Percentiles rank a stretch among this genome's conserved stretches.
Evolutionary conservation across 1,139 yeast genomes (phyloP).

Genomic region (Debaryomycetaceae sp.): DNA sequence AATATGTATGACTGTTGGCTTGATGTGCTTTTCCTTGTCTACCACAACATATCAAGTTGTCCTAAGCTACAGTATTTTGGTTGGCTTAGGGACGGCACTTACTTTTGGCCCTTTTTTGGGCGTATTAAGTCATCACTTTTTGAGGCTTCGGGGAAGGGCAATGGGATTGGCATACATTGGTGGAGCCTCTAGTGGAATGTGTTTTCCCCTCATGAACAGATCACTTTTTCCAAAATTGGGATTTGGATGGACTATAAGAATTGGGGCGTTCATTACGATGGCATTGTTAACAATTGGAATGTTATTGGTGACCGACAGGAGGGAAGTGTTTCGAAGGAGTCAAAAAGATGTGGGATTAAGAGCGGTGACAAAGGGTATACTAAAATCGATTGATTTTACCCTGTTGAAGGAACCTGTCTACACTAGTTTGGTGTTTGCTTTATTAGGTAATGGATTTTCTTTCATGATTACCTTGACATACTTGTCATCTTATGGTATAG

Average conservation of each 20-base stretch:
- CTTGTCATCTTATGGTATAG: conserved; percentile 48
- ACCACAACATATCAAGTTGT: conserved; percentile 54
- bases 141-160: conserved; percentile 52
- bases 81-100: conserved; percentile 57
- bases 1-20: conserved; percentile 41
- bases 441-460: conserved; percentile 46
- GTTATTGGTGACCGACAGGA: conserved; percentile 36
- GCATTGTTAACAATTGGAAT: conserved; percentile 38
- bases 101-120: conserved; percentile 60
- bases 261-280: conserved; percentile 47
- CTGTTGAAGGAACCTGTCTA: conserved; percentile 41
- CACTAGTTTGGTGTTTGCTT: conserved; percentile 37
- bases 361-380: neutral
- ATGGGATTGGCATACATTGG: conserved; percentile 58
- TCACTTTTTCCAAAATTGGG: conserved; percentile 46
- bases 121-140: conserved; percentile 59
- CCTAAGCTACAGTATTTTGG: conserved; percentile 51
- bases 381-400: conserved; percentile 33
- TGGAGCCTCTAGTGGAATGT: conserved; percentile 60
- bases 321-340: conserved; percentile 17
- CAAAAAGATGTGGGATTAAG: conserved; percentile 1
- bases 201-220: conserved; percentile 55
- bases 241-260: conserved; percentile 60
- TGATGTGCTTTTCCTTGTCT: conserved; percentile 53
- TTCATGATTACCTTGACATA: conserved; percentile 50